Conservation (phyloP, 257 asterid species). For the Solanum ossicruentum region DNA sequence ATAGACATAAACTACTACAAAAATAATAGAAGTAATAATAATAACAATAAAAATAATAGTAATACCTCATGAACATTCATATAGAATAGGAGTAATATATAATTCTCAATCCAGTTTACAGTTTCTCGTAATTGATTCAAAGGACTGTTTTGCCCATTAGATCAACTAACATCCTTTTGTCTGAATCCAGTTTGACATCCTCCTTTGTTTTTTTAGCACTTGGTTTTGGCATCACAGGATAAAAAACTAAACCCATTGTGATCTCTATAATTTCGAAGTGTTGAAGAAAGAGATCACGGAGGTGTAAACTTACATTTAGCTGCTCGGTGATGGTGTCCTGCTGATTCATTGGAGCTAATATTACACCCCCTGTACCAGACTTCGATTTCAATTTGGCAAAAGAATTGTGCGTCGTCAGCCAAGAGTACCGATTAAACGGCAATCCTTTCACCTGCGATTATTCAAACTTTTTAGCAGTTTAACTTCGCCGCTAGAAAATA, state of each 20-base stretch:
- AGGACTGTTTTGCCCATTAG: neutral
- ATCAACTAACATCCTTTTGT: neutral
- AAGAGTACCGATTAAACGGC: conserved; percentile 81
- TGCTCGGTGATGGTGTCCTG: conserved; percentile 83
- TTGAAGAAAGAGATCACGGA: neutral
- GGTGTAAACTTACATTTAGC: conserved; percentile 37
- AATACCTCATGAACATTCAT: neutral
- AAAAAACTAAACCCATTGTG: neutral
- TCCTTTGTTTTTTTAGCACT: neutral
- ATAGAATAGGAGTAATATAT: neutral
- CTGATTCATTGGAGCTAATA: conserved; percentile 63
- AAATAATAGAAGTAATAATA: neutral
- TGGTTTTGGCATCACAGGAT: neutral
- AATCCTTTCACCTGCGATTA: conserved; percentile 50
- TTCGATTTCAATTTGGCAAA: conserved; percentile 57
- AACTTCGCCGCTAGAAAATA: neutral
- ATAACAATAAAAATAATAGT: neutral
- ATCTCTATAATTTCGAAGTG: neutral
- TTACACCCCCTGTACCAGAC: conserved; percentile 57
- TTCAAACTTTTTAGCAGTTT: neutral
- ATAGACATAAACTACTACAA: neutral
- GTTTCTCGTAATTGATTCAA: neutral
- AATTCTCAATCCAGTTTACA: neutral
- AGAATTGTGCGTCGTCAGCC: conserved; percentile 86
- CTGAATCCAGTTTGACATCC: neutral